Evolutionary conservation across 2,329 filamentous ascomycete genomes (phyloP).

Genomic region (Mariannaea sp.): DNA sequence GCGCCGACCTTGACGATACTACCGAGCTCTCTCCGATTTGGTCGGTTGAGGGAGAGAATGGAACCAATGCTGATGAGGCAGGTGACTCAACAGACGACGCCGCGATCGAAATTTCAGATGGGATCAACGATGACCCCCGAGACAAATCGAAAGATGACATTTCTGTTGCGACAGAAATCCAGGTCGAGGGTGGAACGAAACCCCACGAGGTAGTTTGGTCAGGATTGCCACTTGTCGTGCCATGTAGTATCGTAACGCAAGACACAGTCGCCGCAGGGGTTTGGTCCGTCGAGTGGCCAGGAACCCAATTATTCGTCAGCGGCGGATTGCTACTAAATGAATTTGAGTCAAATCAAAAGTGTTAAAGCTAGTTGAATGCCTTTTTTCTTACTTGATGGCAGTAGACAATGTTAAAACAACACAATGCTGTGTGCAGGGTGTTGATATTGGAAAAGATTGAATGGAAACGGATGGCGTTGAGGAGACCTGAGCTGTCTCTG

Average conservation of each 20-base stretch:
- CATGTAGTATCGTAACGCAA: slow-evolving; percentile 30
- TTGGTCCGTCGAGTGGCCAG: no score
- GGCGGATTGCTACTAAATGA: slow-evolving; percentile 21
- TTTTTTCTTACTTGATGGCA: slow-evolving; percentile 28
- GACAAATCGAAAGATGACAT: slow-evolving; percentile 16
- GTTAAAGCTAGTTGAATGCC: not conserved
- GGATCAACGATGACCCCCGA: not conserved
- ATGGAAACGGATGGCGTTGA: not conserved
- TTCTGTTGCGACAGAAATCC: slow-evolving; percentile 13
- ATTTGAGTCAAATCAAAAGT: slow-evolving; percentile 6
- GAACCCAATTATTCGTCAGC: slow-evolving; percentile 9
- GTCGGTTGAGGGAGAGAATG: not conserved
- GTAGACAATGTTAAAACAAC: slow-evolving; percentile 29
- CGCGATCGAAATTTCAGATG: not conserved
- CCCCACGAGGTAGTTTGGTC: slow-evolving; percentile 1
- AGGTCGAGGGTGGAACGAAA: not conserved
- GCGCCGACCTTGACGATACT: slow-evolving; percentile 13
- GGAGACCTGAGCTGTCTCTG: slow-evolving; percentile 2
- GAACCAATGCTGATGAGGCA: not conserved
- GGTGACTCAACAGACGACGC: not conserved
- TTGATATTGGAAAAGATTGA: slow-evolving; percentile 27
- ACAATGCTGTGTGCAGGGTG: slow-evolving; percentile 30
- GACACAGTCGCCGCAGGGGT: slow-evolving; percentile 19
- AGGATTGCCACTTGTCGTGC: slow-evolving; percentile 7
- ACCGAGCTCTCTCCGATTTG: not conserved